These are phyloP conservation scores for Mortierella alpina DNA, from an alignment of 192 early-diverging fungal species.

Conservation along the genomic window DNA sequence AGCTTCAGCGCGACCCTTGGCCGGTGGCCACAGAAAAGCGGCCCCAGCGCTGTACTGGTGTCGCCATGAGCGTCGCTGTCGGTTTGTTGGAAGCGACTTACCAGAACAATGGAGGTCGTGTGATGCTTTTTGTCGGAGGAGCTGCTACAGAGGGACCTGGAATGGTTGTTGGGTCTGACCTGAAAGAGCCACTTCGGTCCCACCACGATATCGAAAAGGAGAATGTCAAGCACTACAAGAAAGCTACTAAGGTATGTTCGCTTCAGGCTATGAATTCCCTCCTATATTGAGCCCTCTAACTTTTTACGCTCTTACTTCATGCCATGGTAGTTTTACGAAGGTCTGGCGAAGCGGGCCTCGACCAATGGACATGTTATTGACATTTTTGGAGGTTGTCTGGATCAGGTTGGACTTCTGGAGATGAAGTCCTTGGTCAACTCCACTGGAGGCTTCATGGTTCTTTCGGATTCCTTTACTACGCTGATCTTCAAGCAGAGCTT, in stretches of 20 bases:
- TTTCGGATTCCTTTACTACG: constrained; percentile 96
- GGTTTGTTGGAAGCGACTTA: constrained; percentile 94
- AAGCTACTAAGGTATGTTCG: constrained; percentile 80
- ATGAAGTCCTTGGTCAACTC: constrained; percentile 92
- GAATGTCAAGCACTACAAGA: constrained; percentile 90
- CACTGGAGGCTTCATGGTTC: constrained; percentile 94
- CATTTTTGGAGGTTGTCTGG: constrained; percentile 96
- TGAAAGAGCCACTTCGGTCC: constrained; percentile 94
- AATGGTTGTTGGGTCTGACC: constrained; percentile 92
- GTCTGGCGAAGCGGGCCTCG: constrained; percentile 85
- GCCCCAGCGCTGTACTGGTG: constrained; percentile 93
- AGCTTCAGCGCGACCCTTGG: constrained; percentile 98
- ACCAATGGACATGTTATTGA: constrained; percentile 93
- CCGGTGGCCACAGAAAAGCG: constrained; percentile 93
- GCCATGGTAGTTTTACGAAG: constrained; percentile 88
- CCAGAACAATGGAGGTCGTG: constrained; percentile 91
- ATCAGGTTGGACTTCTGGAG: constrained; percentile 97
- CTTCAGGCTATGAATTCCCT: too few relatives aligned
- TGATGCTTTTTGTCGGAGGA: constrained; percentile 96
- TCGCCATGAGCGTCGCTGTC: constrained; percentile 92
- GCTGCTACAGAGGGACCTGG: constrained; percentile 97
- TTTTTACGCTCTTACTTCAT: constrained; percentile 2
- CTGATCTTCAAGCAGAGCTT: constrained; percentile 98
- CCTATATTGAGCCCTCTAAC: not conserved
- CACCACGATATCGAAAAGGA: constrained; percentile 99